Evolutionary conservation across 2,329 filamentous ascomycete genomes (phyloP), one percentile per base, ranked within the genome.

Genomic region (Triangularia setosa): DNA sequence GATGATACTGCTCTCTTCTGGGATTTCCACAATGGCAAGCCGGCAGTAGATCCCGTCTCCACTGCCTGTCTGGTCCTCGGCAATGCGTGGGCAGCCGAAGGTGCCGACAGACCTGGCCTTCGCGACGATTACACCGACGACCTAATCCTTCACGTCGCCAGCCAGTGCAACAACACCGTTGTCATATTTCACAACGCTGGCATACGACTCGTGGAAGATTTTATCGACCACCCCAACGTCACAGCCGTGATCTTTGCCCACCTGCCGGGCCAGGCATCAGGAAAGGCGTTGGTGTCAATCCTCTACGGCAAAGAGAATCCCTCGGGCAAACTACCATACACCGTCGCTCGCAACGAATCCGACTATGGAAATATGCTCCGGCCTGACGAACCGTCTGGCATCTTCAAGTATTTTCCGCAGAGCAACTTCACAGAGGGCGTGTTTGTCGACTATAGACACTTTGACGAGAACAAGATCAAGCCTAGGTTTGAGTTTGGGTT

Each of bases 1-100:
- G 86, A 90, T 63, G 80, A 78, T 55, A 88, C 85, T 0, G 79
- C 80, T 0, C 71, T 90, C 1, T 84, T 83, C 72, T 87, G 83
- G 80, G 87, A 90, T 71, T 84, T 88, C 66, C 73, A 73, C 16
- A 80, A 75, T 1, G 71, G 73, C 1, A 73, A 79, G 1, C 85
- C 87, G 0, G 69, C 75, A 5, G 82, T 89, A 7, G 77, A 83
- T 58, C 72, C 78, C 1, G 75, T 68, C 3, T 80, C 83, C 1
- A 83, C 93, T 70, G 81, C 91, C 6, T 95, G 92, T 67, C 75
- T 90, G 1, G 85, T 89, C 0, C 85, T 90, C 68, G 83, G 86
- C 69, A 90, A 90, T 71, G 84, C 81, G 7, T 91, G 89, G 75
- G 86, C 89, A 0, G 87, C 89, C 1, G 92, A 96, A 75, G 90